Conservation (phyloP, 805 yeast species). For the Nakazawaea ishiwadae region DNA sequence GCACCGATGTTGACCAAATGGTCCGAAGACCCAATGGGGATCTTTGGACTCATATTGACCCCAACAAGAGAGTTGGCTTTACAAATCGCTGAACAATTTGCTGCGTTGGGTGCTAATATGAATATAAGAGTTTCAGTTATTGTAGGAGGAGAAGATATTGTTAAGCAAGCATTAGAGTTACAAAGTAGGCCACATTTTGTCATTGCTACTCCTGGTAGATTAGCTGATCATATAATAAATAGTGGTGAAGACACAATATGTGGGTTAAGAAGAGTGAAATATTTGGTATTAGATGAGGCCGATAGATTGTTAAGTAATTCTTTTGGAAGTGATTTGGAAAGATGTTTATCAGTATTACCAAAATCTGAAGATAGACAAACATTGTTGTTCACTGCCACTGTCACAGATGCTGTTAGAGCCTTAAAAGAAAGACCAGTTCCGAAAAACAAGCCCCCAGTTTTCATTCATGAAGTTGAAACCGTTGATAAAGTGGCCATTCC, state of each 20-base stretch:
- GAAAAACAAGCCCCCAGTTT: slow-evolving; percentile 52
- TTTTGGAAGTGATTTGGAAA: slow-evolving; percentile 72
- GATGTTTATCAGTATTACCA: slow-evolving; percentile 72
- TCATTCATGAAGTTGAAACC: slow-evolving; percentile 70
- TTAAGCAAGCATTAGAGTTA: slow-evolving; percentile 78
- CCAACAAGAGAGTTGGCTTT: slow-evolving; percentile 93
- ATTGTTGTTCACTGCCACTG: slow-evolving; percentile 89
- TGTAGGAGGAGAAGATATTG: slow-evolving; percentile 94
- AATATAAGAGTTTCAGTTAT: slow-evolving; percentile 78
- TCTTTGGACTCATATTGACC: slow-evolving; percentile 82
- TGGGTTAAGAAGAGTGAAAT: slow-evolving; percentile 76
- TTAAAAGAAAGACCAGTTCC: slow-evolving; percentile 61
- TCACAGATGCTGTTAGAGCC: slow-evolving; percentile 85
- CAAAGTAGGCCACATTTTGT: slow-evolving; percentile 89
- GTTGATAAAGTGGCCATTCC: slow-evolving; percentile 81
- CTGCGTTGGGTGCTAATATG: slow-evolving; percentile 87
- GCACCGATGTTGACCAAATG: slow-evolving; percentile 95
- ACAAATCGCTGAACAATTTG: slow-evolving; percentile 95
- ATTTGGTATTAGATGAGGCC: slow-evolving; percentile 91
- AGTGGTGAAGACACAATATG: slow-evolving; percentile 85
- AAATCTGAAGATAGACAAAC: slow-evolving; percentile 75
- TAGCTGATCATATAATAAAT: slow-evolving; percentile 84
- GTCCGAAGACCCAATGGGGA: slow-evolving; percentile 94
- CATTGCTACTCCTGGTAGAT: slow-evolving; percentile 94
- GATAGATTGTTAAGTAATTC: slow-evolving; percentile 84